These are phyloP conservation scores for Talaromyces sp. DNA, from an alignment of 2,329 filamentous ascomycete species.

Conservation along the genomic window DNA sequence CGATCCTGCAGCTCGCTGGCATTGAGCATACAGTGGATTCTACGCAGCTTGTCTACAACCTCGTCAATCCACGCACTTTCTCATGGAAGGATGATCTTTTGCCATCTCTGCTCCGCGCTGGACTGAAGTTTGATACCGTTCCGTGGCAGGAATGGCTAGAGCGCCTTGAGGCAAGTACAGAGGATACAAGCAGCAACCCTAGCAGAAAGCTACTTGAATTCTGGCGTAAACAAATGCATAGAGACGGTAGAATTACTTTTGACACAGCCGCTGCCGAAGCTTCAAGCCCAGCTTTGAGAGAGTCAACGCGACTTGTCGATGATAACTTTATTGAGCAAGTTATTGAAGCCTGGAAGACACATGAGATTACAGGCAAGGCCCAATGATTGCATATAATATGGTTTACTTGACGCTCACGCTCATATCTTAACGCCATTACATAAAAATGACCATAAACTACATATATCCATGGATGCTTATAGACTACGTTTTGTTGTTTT, in stretches of 20 bases:
- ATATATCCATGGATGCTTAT: background rate
- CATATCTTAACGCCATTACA: background rate
- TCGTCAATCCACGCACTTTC: slow-evolving; percentile 2
- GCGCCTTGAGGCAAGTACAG: slow-evolving; percentile 2
- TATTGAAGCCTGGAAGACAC: background rate
- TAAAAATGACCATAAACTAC: background rate
- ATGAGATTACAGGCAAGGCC: background rate
- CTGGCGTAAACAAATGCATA: slow-evolving; percentile 1
- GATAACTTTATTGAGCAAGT: slow-evolving; percentile 1
- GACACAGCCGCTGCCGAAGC: slow-evolving; percentile 1
- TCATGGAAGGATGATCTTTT: slow-evolving; percentile 5
- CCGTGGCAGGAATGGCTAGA: slow-evolving; percentile 4
- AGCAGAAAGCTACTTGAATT: slow-evolving; percentile 2
- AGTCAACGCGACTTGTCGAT: slow-evolving; percentile 1
- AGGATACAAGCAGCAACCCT: background rate
- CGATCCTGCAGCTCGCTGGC: slow-evolving; percentile 23
- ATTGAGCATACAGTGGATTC: slow-evolving; percentile 2
- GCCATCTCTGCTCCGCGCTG: slow-evolving; percentile 1
- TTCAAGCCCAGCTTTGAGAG: slow-evolving; percentile 1
- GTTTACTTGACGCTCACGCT: slow-evolving; percentile 1
- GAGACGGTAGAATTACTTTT: background rate
- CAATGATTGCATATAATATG: background rate
- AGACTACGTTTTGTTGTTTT: background rate
- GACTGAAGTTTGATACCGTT: slow-evolving; percentile 2
- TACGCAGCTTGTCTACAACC: slow-evolving; percentile 2